Evolutionary conservation across 768 basidiomycete species (phyloP), one percentile per base, ranked within the genome.

Genomic region (Leucosporidium scottii): DNA sequence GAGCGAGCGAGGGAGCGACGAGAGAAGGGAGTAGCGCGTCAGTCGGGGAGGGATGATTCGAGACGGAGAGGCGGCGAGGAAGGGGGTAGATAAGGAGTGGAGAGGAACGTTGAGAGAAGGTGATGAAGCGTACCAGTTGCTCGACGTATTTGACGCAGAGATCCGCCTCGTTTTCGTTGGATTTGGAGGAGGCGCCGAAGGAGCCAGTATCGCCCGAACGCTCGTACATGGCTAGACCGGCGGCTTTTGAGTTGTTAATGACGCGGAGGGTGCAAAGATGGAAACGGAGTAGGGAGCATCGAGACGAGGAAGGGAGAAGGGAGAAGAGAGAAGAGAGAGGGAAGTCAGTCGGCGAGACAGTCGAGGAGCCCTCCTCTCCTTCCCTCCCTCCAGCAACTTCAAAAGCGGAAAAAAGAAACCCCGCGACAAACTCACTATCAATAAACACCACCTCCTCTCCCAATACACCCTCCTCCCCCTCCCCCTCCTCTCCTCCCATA

Each of bases 141-240:
- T 87, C 84, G 0, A 91, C 86, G 87, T 91, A 93, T 65, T 82
- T 83, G 75, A 84, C 85, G 2, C 93, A 93, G 15, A 96, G 84
- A 17, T 83, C 85, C 0, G 87, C 92, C 75, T 99, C 96, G 74
- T 99, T 98, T 79, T 94, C 93, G 74, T 99, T 99, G 73, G 85
- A 88, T 69, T 87, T 83, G 70, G 91, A 93, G 0, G 92, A 93
- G 74, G 63, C 47, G 1, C 67, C 68, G 34, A 70, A 65, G 8
- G 48, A 28, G 1, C 61, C 34, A 21, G 13, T 88, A 0, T 85
- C 76, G 17, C 79, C 78, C 1, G 75, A 69, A 21, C 90, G 81
- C 76, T 98, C 96, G 74, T 87, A 96, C 75, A 76, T 76, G 6
- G 59, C 69, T 13, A 66, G 57, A 1, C 74, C 75, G 9, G 74